These are phyloP conservation scores for Lophiostoma macrostomum DNA, from an alignment of 495 filamentous ascomycete genomes.

Conservation along the genomic window DNA sequence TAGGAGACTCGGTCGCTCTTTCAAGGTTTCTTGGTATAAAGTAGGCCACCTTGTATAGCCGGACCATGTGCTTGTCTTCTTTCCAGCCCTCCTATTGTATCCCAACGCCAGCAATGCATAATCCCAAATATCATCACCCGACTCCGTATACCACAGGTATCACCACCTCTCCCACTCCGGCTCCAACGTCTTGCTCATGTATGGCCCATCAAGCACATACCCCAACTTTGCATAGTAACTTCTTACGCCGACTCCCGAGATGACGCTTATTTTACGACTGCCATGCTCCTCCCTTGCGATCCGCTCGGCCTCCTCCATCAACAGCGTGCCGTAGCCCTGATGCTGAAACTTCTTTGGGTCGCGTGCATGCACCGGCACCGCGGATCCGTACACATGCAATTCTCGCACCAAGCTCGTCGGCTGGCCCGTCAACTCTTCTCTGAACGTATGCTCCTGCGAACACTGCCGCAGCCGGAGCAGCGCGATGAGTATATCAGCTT, in stretches of 20 bases:
- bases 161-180: conserved; percentile 26
- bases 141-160: too few relatives aligned
- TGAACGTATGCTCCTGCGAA: conserved; percentile 82
- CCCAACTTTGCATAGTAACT: conserved; percentile 92
- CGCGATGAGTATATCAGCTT: conserved; percentile 95
- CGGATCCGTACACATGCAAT: conserved; percentile 93
- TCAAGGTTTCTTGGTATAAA: too few relatives aligned
- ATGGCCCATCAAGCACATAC: conserved; percentile 74
- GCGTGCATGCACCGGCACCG: conserved; percentile 88
- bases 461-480: conserved; percentile 89
- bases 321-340: conserved; percentile 89
- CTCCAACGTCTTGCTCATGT: conserved; percentile 36
- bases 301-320: conserved; percentile 97
- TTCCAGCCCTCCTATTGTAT: too few relatives aligned
- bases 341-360: conserved; percentile 97
- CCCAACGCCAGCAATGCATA: too few relatives aligned
- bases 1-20: too few relatives aligned
- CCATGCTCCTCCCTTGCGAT: conserved; percentile 93
- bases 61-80: too few relatives aligned
- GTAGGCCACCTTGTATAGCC: too few relatives aligned
- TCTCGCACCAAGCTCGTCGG: conserved; percentile 90
- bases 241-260: conserved; percentile 89
- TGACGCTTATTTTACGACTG: conserved; percentile 90
- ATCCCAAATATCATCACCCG: too few relatives aligned
- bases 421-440: conserved; percentile 78